These are phyloP conservation scores for Madurella mycetomatis DNA, from an alignment of 2,329 filamentous ascomycete genomes.

Conservation along the genomic window DNA sequence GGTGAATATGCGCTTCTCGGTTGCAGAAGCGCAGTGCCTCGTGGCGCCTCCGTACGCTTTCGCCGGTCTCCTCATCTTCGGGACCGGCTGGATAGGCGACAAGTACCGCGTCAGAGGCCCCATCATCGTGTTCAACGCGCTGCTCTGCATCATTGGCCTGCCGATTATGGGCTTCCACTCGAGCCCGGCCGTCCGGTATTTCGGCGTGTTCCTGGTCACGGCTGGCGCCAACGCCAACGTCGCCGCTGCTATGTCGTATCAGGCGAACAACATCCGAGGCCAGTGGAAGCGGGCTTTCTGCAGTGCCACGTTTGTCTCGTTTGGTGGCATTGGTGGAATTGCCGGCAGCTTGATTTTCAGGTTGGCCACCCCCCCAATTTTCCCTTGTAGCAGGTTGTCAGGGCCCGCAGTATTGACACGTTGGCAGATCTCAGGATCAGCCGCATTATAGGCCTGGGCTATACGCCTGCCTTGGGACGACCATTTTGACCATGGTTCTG, in stretches of 20 bases:
- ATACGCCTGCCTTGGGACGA: slow-evolving; percentile 51
- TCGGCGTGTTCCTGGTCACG: slow-evolving; percentile 71
- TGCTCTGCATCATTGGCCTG: slow-evolving; percentile 63
- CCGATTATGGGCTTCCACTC: slow-evolving; percentile 66
- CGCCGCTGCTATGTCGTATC: slow-evolving; percentile 70
- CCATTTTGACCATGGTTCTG: slow-evolving; percentile 42
- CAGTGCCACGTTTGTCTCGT: slow-evolving; percentile 69
- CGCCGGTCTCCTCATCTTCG: slow-evolving; percentile 59
- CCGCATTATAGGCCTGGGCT: slow-evolving; percentile 52
- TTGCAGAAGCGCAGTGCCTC: slow-evolving; percentile 63
- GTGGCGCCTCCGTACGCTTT: slow-evolving; percentile 66
- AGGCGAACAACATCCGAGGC: slow-evolving; percentile 82
- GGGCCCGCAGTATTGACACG: background rate
- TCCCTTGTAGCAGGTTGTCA: background rate
- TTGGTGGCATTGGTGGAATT: slow-evolving; percentile 76
- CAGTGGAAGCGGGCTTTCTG: slow-evolving; percentile 85
- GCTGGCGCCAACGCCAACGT: slow-evolving; percentile 75
- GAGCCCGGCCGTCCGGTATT: slow-evolving; percentile 57
- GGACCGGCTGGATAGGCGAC: slow-evolving; percentile 61
- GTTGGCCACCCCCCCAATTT: slow-evolving; percentile 32
- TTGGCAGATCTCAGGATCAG: slow-evolving; percentile 39
- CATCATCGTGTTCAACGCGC: slow-evolving; percentile 60
- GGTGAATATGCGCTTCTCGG: slow-evolving; percentile 57
- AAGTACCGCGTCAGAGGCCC: slow-evolving; percentile 62
- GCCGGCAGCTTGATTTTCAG: slow-evolving; percentile 67